These are phyloP conservation scores for Melampsora americana DNA, from an alignment of 1,284 basidiomycete genomes.

Conservation along the genomic window DNA sequence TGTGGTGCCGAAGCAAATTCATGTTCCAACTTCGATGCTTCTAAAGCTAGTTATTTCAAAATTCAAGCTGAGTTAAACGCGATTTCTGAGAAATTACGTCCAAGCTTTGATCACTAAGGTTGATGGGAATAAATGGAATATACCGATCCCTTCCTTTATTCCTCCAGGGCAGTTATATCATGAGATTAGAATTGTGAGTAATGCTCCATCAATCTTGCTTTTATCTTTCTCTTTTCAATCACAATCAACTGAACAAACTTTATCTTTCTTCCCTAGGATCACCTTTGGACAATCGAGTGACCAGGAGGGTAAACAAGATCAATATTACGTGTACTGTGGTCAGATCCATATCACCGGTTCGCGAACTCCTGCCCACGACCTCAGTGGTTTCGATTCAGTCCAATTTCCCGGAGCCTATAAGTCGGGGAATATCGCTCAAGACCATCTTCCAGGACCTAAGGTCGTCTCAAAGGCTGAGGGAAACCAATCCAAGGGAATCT, in stretches of 20 bases:
- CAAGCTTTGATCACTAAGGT: slow-evolving; percentile 22
- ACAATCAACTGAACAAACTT: too few relatives aligned
- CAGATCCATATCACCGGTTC: slow-evolving; percentile 27
- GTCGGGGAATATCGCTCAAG: slow-evolving; percentile 24
- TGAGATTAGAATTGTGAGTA: slow-evolving; percentile 38
- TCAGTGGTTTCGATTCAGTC: neutral
- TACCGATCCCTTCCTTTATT: slow-evolving; percentile 36
- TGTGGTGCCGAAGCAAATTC: slow-evolving; percentile 23
- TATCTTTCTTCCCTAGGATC: slow-evolving; percentile 15
- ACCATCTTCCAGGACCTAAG: slow-evolving; percentile 16
- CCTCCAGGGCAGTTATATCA: slow-evolving; percentile 35
- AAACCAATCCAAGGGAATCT: neutral
- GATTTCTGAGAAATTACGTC: slow-evolving; percentile 28
- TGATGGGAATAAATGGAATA: slow-evolving; percentile 28
- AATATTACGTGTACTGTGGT: slow-evolving; percentile 44
- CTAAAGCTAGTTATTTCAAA: slow-evolving; percentile 15
- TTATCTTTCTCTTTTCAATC: neutral
- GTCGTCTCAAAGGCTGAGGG: neutral
- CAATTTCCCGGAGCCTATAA: slow-evolving; percentile 27
- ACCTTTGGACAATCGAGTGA: slow-evolving; percentile 31
- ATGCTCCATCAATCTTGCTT: neutral
- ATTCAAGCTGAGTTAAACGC: slow-evolving; percentile 37
- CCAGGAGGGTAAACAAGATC: slow-evolving; percentile 42
- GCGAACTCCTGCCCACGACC: neutral
- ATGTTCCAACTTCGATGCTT: slow-evolving; percentile 38